Conservation (phyloP, 2,329 filamentous ascomycete genomes). For the Teratosphaeria epicoccoides region DNA sequence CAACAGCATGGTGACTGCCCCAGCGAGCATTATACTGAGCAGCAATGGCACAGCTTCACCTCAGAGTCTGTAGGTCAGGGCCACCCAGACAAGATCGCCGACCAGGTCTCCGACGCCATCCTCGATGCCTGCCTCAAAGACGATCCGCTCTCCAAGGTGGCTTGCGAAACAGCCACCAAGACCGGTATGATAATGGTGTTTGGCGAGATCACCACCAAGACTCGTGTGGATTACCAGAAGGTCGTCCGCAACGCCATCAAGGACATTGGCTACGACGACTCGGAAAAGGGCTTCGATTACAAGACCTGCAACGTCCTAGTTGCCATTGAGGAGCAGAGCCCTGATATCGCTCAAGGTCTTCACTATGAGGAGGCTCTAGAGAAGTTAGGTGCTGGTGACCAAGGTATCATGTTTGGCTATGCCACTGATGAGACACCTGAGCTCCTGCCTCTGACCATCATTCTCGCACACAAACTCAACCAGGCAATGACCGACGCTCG, state of each 20-base stretch:
- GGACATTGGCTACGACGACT: constrained; percentile 97
- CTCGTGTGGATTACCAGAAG: constrained; percentile 94
- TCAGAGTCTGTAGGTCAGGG: constrained; percentile 40
- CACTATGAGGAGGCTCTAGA: constrained; percentile 97
- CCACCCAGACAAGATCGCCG: constrained; percentile 36
- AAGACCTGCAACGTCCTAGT: constrained; percentile 98
- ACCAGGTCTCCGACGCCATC: constrained; percentile 96
- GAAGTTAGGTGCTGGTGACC: constrained; percentile 96
- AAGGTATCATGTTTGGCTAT: constrained; percentile 99
- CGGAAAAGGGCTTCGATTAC: constrained; percentile 98
- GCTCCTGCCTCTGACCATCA: constrained; percentile 85
- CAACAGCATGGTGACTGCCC: background rate
- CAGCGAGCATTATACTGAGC: background rate
- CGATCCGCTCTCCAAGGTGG: constrained; percentile 95
- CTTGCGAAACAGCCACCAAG: constrained; percentile 99
- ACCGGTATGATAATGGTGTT: constrained; percentile 99
- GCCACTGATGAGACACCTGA: constrained; percentile 98
- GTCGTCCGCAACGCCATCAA: constrained; percentile 89
- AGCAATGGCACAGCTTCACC: constrained; percentile 30
- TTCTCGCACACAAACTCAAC: constrained; percentile 95
- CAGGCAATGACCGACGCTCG: constrained; percentile 84
- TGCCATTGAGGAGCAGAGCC: constrained; percentile 97
- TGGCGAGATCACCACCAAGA: constrained; percentile 96
- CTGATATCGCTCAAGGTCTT: constrained; percentile 97
- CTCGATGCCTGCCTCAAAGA: constrained; percentile 94